Evolutionary conservation across 2,329 filamentous ascomycete genomes (phyloP), one percentile per base, ranked within the genome.

Genomic region (Paraphaeosphaeria sporulosa): DNA sequence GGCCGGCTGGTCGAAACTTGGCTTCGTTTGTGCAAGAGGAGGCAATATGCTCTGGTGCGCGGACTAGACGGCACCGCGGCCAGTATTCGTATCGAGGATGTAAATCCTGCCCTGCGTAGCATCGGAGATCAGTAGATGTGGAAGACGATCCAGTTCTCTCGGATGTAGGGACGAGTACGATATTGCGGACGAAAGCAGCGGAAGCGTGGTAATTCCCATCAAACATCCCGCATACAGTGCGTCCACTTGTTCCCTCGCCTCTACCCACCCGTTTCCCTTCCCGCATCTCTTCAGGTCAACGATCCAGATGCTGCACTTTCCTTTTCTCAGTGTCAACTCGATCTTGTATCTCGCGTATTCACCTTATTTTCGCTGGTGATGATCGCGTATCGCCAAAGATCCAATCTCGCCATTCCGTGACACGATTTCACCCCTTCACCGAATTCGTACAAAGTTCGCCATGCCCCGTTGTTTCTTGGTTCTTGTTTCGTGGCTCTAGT

Each of bases 331-430:
- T 2, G 30, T 23, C 17, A 34, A 23, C 15, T 36, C 47, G 10
- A 36, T 36, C 10, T 17, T 50, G 47, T 19, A 12, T 13, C 27
- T 9, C 21, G n/a, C 17, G 30, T 36, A 15, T 27, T 36, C 30
- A 50, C 36, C 19, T 50, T 30, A 30, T 50, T 30, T 12, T 50
- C 47, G 47, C 47, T 50, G n/a, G 47, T 50, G 8, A 50, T 50
- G 47, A 50, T 36, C 8, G 47, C 27, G 19, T 50, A 50, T 9
- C 30, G 47, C 47, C 47, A 50, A 19, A 9, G 47, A 19, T 50
- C 47, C 30, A 50, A 12, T 17, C 47, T 50, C 5, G 47, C 23
- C 47, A 50, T 50, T 34, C 30, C 30, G 19, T 21, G 47, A n/a
- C 47, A 50, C 1, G 30, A n/a, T 17, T 50, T 50, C 17, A 50